Conservation (phyloP, 179 eudicot species). For the Beta macrorhiza region DNA sequence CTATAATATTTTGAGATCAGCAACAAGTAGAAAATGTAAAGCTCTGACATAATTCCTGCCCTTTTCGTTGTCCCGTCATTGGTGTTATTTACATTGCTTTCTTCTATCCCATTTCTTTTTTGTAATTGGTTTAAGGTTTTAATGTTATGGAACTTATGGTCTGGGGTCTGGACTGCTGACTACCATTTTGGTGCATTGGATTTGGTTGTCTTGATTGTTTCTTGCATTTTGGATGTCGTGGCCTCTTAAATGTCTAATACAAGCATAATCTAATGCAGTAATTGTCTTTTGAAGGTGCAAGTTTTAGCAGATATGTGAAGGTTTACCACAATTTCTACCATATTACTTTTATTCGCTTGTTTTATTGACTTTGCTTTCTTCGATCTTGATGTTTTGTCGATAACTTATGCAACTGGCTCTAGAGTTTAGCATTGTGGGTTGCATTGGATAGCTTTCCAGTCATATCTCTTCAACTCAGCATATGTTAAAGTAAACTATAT, state of each 20-base stretch:
- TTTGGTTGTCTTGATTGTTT: too few species aligned
- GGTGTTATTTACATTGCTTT: too few species aligned
- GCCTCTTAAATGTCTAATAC: not conserved
- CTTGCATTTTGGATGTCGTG: not conserved
- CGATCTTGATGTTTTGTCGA: not conserved
- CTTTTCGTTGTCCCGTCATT: too few species aligned
- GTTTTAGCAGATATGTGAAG: not conserved
- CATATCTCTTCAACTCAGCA: not conserved
- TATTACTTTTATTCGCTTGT: not conserved
- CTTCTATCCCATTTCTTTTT: too few species aligned
- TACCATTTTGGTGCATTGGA: too few species aligned
- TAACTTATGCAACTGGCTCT: not conserved
- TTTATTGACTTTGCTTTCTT: not conserved
- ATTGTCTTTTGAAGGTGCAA: not conserved
- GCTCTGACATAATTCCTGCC: too few species aligned
- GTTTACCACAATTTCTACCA: not conserved
- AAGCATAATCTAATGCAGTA: not conserved
- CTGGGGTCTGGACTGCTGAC: not conserved
- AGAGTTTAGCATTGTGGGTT: not conserved
- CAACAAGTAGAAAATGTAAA: too few species aligned
- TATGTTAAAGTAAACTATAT: not conserved
- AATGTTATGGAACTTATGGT: too few species aligned
- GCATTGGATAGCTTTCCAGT: not conserved
- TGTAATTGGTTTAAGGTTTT: not conserved
- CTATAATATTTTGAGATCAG: too few species aligned